Evolutionary conservation across 2,329 filamentous ascomycete species (phyloP).

Genomic region (Claviceps sp.): DNA sequence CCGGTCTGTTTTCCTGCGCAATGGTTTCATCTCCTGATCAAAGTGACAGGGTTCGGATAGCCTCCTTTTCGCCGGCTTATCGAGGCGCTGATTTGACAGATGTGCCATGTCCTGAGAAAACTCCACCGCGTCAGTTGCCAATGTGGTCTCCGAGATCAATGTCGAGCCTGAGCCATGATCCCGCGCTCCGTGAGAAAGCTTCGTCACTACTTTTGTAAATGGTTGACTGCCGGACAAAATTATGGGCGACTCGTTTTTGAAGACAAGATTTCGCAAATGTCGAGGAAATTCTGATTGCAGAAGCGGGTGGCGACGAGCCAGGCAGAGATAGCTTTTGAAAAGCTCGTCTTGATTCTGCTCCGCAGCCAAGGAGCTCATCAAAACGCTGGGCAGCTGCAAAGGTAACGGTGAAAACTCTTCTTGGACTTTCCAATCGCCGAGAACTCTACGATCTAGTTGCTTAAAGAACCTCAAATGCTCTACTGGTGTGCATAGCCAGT

Average conservation of each 20-base stretch:
- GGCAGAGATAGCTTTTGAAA: not conserved
- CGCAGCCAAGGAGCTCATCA: not conserved
- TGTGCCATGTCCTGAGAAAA: not conserved
- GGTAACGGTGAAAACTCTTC: conserved; percentile 21
- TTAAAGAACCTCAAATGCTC: conserved; percentile 19
- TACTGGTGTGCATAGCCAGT: conserved; percentile 21
- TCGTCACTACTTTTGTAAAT: not conserved
- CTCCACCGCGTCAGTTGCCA: not conserved
- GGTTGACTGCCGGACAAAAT: not conserved
- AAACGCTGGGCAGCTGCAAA: conserved; percentile 17
- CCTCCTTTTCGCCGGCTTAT: not conserved
- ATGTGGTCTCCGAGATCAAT: not conserved
- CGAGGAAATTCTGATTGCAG: conserved; percentile 2
- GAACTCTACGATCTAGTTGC: conserved; percentile 16
- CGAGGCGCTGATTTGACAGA: not conserved
- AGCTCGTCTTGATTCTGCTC: not conserved
- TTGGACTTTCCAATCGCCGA: conserved; percentile 14
- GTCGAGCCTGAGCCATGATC: not conserved
- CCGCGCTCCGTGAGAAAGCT: not conserved
- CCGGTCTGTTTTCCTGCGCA: not conserved
- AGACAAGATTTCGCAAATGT: not conserved
- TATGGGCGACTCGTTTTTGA: not conserved
- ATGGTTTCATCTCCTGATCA: not conserved
- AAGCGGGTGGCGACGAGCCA: conserved; percentile 1
- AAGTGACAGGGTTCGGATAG: not conserved